phyloP scores from a whole-genome alignment of 768 basidiomycete species.

The Lactifluus subvellereus region DNA sequence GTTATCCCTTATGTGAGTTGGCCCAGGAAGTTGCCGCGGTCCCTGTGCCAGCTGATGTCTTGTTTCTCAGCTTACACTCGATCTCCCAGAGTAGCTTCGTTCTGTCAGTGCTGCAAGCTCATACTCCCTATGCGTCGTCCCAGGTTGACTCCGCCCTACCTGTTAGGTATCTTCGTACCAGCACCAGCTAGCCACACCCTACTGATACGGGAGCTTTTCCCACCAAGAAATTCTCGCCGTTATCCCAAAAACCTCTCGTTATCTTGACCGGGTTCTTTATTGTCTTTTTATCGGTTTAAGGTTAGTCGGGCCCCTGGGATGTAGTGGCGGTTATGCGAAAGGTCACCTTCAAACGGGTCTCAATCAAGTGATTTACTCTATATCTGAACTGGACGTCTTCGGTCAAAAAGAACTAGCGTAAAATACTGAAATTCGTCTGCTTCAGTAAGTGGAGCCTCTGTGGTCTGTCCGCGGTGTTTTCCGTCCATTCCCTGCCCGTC shows the following conservation, averaged over 20 bases:
- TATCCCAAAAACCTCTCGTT: neutral
- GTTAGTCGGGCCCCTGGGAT: neutral
- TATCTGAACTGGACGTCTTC: neutral
- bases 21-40: neutral
- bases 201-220: neutral
- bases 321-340: slow-evolving; percentile 1
- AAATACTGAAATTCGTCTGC: neutral
- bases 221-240: neutral
- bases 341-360: neutral
- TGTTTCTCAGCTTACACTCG: neutral
- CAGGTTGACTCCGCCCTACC: too few relatives aligned
- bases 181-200: neutral
- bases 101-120: too few relatives aligned
- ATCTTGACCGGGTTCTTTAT: neutral
- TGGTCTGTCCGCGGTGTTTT: neutral
- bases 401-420: neutral
- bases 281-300: neutral
- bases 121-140: too few relatives aligned
- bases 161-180: neutral
- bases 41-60: neutral
- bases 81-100: neutral
- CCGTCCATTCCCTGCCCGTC: neutral
- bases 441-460: neutral
- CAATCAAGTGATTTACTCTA: neutral
- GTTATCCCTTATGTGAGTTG: neutral